Base-by-base conservation (phyloP, 2,329 filamentous ascomycete genomes). In the Emergomyces pasteurianus region DNA sequence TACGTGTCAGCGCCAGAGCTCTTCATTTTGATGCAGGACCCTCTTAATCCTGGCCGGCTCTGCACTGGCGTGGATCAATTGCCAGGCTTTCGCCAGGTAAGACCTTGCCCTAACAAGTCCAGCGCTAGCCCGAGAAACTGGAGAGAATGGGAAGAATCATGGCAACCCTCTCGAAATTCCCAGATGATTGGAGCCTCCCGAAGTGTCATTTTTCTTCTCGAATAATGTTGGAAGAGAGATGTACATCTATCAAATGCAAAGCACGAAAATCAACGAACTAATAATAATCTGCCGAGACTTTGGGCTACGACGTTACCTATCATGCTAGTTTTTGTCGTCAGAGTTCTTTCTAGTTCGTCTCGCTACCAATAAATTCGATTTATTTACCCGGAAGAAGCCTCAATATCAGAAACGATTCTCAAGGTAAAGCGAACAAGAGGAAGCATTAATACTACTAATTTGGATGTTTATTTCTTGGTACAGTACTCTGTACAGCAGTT, bases 1-100 rank as follows among this genome's bases (percentile, higher is more conserved):
- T 64, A 63, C 63, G 63, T 64, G 63, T 72, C 71, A 72, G 63
- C 65, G 66, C 64, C 67, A 67, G 66, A 69, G 63, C 65, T 66
- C 66, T 68, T 64, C 64, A 65, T 67, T 62, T 65, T 63, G 64
- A 61, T 65, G 65, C 65, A 63, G 71, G 65, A 63, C 65, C 64
- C 61, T 66, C 63, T 63, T 58, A 64, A 66, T 58, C 59, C 59
- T 58, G 58, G 67, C 69, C 66, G 68, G 63, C 67, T 59, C 58
- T 61, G 58, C 31, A 60, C 63, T 58, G 57, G 43, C 34, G 57
- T 31, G 57, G 46, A 42, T 46, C 42, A 1, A 38, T 26, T 40
- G 12, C 53, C 31, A 56, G 53, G 53, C 49, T 38, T 38, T 42
- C 34, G 55, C 55, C 40, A 47, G 40, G 36, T 43, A 23, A 58